Base-by-base conservation (phyloP, 805 yeast genomes). In the Ogataea philodendri region DNA sequence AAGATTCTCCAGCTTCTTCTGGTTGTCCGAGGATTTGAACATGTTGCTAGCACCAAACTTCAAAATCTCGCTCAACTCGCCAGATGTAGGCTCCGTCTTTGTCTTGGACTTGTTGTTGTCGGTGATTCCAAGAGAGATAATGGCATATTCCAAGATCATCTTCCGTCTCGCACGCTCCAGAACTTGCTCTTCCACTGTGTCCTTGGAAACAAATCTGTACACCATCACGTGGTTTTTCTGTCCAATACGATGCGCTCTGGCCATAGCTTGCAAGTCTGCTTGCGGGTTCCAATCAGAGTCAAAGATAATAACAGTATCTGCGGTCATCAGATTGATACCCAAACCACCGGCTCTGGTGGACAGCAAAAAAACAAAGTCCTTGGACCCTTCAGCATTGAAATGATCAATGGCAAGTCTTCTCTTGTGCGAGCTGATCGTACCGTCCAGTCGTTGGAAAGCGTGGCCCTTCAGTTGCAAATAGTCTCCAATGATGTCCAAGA, bases 241-340 rank as follows among this genome's bases (percentile, higher is more conserved):
- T n/a, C 99, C 99, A 58, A 93, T 93, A 69, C 99, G 81, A 65
- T 93, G 99, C 3, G 98, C 98, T 64, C 98, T 79, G 0, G 98
- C 98, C 98, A 93, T 93, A 1, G 98, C 98, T 64, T 93, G 98
- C 53, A 93, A 69, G 71, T 93, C 98, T 0, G 98, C 98, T 61
- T 93, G 98, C 0, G 98, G 98, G 57, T 93, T 93, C 98, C 98
- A 93, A 66, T 93, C 98, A 4, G 96, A 86, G 63, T 93, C 98
- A 63, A 93, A 93, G 25, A 93, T 90, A 50, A 93, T 86, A 18
- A 93, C 99, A 6, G 99, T 93, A 57, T 93, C 99, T 3, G 99
- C 99, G 5, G 98, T 93, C 98, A 93, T 93, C 58, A 93, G 70
- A 60, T 93, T 93, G 58, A 93, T 93, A 63, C 99, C 99, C 43